These are phyloP conservation scores for Ananas comosus DNA, from an alignment of 176 grass and related monocot species.

Conservation along the genomic window DNA sequence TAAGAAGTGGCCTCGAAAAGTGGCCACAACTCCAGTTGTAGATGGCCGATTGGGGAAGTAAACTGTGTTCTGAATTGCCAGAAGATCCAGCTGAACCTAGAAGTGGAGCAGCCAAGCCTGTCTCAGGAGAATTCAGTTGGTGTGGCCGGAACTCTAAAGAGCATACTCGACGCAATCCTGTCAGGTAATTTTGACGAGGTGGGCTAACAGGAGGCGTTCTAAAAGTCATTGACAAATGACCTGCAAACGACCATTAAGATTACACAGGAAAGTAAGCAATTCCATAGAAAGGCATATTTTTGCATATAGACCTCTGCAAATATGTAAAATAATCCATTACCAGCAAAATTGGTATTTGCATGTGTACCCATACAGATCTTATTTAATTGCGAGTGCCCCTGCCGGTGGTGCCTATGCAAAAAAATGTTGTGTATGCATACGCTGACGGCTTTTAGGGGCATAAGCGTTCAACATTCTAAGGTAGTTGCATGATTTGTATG, in stretches of 20 bases:
- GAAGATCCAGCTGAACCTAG: constrained; percentile 38
- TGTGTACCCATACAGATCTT: too few species aligned
- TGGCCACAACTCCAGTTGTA: constrained; percentile 99
- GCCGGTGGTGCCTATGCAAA: too few species aligned
- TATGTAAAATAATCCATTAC: not conserved
- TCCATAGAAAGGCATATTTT: not conserved
- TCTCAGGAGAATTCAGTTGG: constrained; percentile 63
- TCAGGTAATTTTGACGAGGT: constrained; percentile 75
- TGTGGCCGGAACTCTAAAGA: constrained; percentile 89
- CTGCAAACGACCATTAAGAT: constrained; percentile 32
- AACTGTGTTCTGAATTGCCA: constrained; percentile 40
- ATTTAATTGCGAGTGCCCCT: too few species aligned
- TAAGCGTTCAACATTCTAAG: too few species aligned
- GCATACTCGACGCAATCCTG: constrained; percentile 79
- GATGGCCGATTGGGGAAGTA: constrained; percentile 66
- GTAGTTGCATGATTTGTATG: too few species aligned
- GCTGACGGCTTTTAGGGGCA: too few species aligned
- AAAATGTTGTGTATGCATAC: too few species aligned
- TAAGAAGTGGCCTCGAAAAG: constrained; percentile 92
- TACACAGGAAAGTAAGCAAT: not conserved
- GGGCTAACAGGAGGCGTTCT: constrained; percentile 96
- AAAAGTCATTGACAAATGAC: constrained; percentile 61
- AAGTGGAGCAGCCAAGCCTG: constrained; percentile 64
- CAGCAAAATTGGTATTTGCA: not conserved
- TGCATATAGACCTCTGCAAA: not conserved